A percentile compares a stretch with the other conserved stretches of the same genome.
phyloP scores from a whole-genome alignment of 169 alveolate genomes.

The Theileria annulata region DNA sequence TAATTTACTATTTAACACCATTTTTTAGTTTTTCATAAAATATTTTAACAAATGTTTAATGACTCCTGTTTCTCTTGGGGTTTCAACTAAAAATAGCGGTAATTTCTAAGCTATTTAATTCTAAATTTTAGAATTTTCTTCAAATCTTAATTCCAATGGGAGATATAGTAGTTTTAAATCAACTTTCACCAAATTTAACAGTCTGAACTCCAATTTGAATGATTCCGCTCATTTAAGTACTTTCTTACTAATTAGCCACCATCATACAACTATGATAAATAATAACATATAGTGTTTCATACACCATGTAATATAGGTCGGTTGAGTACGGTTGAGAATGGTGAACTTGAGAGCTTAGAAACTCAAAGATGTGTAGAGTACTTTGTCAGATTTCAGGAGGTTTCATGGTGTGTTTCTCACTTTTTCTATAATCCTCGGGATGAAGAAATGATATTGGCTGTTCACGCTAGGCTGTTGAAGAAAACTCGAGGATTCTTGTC shows the following conservation, averaged over 20 bases:
- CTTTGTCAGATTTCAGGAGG: not conserved
- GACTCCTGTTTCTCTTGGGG: slow-evolving; percentile 41
- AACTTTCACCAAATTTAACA: no score
- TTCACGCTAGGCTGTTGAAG: slow-evolving; percentile 38
- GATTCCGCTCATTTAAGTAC: no score
- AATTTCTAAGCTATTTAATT: not conserved
- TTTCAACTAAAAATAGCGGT: not conserved
- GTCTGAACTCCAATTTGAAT: no score
- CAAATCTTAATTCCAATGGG: no score
- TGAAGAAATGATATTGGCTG: slow-evolving; percentile 26
- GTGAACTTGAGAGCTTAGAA: not conserved
- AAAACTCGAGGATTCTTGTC: slow-evolving; percentile 50
- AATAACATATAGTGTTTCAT: not conserved
- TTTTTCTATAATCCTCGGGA: slow-evolving; percentile 30
- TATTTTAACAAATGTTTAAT: slow-evolving; percentile 45
- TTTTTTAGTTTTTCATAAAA: slow-evolving; percentile 37
- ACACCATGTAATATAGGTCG: not conserved
- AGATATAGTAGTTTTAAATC: no score
- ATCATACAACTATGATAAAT: no score
- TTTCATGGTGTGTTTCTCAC: slow-evolving; percentile 4
- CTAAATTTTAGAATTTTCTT: no score
- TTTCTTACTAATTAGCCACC: no score
- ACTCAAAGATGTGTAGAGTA: slow-evolving; percentile 7
- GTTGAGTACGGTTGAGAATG: not conserved
- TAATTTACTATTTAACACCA: not conserved